Evolutionary conservation across 2,329 filamentous ascomycete genomes (phyloP).

Genomic region (Tolypocladium endophyticum): DNA sequence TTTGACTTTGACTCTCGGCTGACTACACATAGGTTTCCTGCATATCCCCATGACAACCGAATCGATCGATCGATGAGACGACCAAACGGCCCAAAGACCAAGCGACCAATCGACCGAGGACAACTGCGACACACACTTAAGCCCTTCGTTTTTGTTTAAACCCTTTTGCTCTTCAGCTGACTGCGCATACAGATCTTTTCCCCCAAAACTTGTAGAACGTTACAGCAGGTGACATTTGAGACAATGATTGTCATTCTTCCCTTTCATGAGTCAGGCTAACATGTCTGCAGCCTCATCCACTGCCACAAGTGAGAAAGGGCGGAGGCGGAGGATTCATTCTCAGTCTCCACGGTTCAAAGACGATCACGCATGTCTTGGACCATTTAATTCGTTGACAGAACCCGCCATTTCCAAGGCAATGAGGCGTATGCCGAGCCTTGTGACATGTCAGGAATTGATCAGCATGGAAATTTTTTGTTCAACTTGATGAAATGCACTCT

Average conservation of each 20-base stretch:
- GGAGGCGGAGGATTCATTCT: too few species aligned
- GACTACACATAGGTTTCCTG: too few species aligned
- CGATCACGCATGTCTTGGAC: not conserved
- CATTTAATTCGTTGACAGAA: not conserved
- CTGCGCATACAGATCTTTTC: not conserved
- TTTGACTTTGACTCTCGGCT: too few species aligned
- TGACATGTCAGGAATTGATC: not conserved
- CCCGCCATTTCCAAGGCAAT: not conserved
- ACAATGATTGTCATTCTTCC: not conserved
- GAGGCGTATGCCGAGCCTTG: not conserved
- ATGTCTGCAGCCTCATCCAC: not conserved
- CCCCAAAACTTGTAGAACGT: not conserved
- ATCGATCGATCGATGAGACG: too few species aligned
- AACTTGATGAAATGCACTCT: not conserved
- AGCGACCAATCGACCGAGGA: too few species aligned
- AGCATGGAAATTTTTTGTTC: not conserved
- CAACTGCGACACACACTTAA: too few species aligned
- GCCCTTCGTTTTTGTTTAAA: too few species aligned
- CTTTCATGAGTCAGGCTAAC: not conserved
- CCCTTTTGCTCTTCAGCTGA: not conserved
- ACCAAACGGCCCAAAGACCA: too few species aligned
- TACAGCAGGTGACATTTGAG: not conserved
- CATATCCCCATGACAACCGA: too few species aligned
- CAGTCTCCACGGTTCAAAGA: not conserved
- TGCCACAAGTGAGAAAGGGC: not conserved